A percentile compares a stretch with the other conserved stretches of the same genome.
Conservation (phyloP, 1,284 basidiomycete species). For the Puccinia sorghi region DNA sequence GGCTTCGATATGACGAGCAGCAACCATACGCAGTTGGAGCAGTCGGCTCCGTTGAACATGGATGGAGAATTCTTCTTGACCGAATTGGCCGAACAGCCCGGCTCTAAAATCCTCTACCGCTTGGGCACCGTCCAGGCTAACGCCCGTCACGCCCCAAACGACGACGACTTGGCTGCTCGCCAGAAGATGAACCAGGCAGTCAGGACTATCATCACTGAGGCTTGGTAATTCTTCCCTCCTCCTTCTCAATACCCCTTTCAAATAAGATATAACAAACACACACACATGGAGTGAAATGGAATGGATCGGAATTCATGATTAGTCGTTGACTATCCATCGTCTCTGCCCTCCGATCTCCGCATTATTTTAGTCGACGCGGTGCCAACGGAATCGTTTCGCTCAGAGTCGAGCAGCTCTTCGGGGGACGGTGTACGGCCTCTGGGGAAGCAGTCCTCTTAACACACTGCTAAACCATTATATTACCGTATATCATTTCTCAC, state of each 20-base stretch:
- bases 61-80: constrained; percentile 31
- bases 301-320: neutral
- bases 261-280: too few relatives aligned
- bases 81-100: constrained; percentile 31
- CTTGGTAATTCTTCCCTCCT: constrained; percentile 9
- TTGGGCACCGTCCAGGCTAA: constrained; percentile 36
- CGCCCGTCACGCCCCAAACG: constrained; percentile 6
- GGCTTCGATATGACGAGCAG: neutral
- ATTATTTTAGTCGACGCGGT: constrained; percentile 4
- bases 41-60: neutral
- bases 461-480: neutral
- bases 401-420: constrained; percentile 10
- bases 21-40: neutral
- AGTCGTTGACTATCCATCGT: neutral
- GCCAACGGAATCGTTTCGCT: constrained; percentile 38
- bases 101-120: constrained; percentile 26
- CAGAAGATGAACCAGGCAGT: constrained; percentile 34
- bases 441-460: constrained; percentile 40
- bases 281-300: neutral
- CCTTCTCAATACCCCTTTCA: neutral
- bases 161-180: neutral
- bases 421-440: constrained; percentile 33
- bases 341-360: neutral
- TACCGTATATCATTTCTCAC: too few relatives aligned
- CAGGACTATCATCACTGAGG: constrained; percentile 39